Evolutionary conservation across 805 yeast species (phyloP).

Genomic region (Sungouiella blattae): DNA sequence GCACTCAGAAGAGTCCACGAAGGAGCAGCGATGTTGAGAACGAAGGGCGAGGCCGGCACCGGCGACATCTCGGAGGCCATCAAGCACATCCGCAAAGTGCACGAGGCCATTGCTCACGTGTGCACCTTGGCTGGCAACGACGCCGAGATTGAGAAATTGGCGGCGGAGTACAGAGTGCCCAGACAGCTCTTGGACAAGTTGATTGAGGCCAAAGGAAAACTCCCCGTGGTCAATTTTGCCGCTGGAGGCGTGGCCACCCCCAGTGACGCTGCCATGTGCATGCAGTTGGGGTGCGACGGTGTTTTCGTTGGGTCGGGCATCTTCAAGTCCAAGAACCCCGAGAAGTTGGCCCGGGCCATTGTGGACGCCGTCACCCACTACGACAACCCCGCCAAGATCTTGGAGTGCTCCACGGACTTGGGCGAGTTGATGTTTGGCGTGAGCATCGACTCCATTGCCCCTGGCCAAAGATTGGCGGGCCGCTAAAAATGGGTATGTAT

Average conservation of each 20-base stretch:
- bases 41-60: constrained; percentile 89
- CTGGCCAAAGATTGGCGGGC: constrained; percentile 13
- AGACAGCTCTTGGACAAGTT: constrained; percentile 47
- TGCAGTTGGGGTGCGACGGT: constrained; percentile 79
- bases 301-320: constrained; percentile 79
- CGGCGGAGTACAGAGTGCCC: constrained; percentile 59
- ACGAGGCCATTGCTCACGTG: constrained; percentile 50
- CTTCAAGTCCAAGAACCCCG: constrained; percentile 72
- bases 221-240: constrained; percentile 83
- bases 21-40: constrained; percentile 85
- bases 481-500: constrained; percentile 3
- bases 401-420: constrained; percentile 64
- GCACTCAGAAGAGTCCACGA: constrained; percentile 74
- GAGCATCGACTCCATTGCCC: constrained; percentile 39
- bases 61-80: constrained; percentile 85
- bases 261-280: constrained; percentile 80
- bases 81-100: constrained; percentile 63
- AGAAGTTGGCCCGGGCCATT: constrained; percentile 69
- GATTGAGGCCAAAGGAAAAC: constrained; percentile 51
- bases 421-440: constrained; percentile 79
- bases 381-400: constrained; percentile 55
- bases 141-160: constrained; percentile 44
- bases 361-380: constrained; percentile 75
- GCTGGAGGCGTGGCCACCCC: constrained; percentile 91
- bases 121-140: constrained; percentile 32